Evolutionary conservation across 345 rosid genomes (phyloP).

Genomic region (Ceriops decandra): DNA sequence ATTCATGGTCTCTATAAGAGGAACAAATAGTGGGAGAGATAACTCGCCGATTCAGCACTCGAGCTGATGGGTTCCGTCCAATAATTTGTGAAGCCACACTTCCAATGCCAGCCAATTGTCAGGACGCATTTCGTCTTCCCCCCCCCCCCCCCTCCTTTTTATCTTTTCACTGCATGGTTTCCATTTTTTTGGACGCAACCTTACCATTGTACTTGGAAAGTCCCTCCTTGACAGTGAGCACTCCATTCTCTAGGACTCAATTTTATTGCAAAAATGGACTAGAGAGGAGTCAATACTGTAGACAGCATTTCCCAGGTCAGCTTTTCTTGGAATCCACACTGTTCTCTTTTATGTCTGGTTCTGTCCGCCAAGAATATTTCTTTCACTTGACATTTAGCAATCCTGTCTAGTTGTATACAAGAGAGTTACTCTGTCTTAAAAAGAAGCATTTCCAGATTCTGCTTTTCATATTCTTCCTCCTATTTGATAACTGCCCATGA

Average conservation of each 20-base stretch:
- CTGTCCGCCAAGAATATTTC: background rate
- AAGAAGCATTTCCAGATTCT: background rate
- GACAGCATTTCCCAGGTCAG: constrained; percentile 3
- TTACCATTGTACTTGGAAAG: background rate
- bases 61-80: no score
- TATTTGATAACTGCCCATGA: background rate
- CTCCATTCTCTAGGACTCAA: no score
- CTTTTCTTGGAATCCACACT: constrained; percentile 15
- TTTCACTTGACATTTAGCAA: background rate
- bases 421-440: background rate
- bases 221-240: no score
- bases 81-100: constrained; percentile 18
- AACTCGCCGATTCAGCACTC: no score
- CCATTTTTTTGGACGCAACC: constrained; percentile 7
- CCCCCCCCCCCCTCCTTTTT: constrained; percentile 12
- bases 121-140: background rate
- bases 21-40: no score
- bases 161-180: constrained; percentile 4
- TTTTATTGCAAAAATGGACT: background rate
- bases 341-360: background rate
- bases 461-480: background rate
- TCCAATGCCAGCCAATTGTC: constrained; percentile 30
- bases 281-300: background rate
- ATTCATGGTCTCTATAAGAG: no score
- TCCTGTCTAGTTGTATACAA: background rate